Conservation (phyloP, 192 early-diverging fungal genomes). For the Powellomyces hirtus region DNA sequence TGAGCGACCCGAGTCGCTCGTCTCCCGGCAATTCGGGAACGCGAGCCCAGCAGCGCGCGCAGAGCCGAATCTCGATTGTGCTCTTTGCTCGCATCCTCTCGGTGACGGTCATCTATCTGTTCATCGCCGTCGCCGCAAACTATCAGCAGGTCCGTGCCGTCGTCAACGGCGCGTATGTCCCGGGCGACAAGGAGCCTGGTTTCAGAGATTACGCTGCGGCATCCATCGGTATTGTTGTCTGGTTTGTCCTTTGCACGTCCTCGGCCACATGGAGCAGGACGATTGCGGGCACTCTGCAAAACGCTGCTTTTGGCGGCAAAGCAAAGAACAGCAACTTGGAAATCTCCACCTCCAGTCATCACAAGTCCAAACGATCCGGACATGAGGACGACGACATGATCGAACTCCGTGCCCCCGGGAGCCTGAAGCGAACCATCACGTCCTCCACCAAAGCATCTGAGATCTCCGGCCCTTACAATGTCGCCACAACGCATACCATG, state of each 20-base stretch:
- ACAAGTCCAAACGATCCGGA: background rate
- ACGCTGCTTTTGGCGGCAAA: background rate
- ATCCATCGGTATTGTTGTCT: conserved; percentile 8
- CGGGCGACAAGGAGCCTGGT: background rate
- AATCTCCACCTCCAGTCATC: background rate
- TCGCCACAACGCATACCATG: background rate
- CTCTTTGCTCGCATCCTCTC: conserved; percentile 7
- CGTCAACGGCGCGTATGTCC: background rate
- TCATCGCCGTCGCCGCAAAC: conserved; percentile 1
- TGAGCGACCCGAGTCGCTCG: background rate
- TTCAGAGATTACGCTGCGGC: conserved; percentile 6
- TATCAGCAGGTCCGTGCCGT: conserved; percentile 19
- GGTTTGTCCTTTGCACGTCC: conserved; percentile 19
- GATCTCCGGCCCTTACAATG: background rate
- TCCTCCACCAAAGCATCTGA: background rate
- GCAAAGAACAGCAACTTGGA: background rate
- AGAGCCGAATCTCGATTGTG: conserved; percentile 1
- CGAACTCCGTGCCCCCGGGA: background rate
- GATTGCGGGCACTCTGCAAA: background rate
- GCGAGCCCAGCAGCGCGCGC: background rate
- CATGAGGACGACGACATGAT: background rate
- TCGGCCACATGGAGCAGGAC: conserved; percentile 18
- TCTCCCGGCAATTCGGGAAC: background rate
- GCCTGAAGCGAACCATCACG: background rate
- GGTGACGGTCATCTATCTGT: background rate